phyloP scores from a whole-genome alignment of 2,329 filamentous ascomycete genomes.

The Aspergillus brunneoviolaceus region DNA sequence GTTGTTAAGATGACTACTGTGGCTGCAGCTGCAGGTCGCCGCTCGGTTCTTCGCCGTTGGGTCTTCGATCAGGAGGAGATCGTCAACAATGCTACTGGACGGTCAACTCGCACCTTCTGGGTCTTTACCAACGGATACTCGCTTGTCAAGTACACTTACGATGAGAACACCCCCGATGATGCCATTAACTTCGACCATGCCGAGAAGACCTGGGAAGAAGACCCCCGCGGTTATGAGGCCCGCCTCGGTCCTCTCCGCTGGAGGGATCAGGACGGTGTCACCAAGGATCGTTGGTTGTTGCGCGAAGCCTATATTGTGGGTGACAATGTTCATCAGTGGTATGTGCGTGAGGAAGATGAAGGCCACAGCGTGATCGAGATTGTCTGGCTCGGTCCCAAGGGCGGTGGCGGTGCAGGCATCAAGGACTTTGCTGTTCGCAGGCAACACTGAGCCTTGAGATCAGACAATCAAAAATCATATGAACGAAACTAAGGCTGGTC shows the following conservation, averaged over 20 bases:
- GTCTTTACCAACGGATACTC: slow-evolving; percentile 48
- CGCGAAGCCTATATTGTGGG: slow-evolving; percentile 41
- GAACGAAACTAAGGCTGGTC: slow-evolving; percentile 35
- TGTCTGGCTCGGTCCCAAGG: slow-evolving; percentile 44
- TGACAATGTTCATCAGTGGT: slow-evolving; percentile 46
- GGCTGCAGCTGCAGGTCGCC: slow-evolving; percentile 40
- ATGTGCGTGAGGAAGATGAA: slow-evolving; percentile 41
- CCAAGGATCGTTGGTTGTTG: slow-evolving; percentile 44
- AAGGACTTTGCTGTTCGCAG: slow-evolving; percentile 28
- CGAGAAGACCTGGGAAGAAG: slow-evolving; percentile 48
- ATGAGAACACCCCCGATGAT: slow-evolving; percentile 36
- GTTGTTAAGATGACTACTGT: slow-evolving; percentile 47
- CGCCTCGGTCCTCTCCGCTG: slow-evolving; percentile 42
- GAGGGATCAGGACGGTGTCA: slow-evolving; percentile 40
- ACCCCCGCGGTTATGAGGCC: slow-evolving; percentile 41
- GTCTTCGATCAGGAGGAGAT: slow-evolving; percentile 43
- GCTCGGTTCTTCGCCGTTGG: slow-evolving; percentile 46
- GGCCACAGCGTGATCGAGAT: slow-evolving; percentile 45
- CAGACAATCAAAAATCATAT: slow-evolving; percentile 19
- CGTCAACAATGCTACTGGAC: slow-evolving; percentile 36
- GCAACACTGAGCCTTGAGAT: slow-evolving; percentile 25
- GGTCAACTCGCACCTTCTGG: slow-evolving; percentile 41
- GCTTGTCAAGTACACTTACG: slow-evolving; percentile 43
- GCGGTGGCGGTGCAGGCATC: slow-evolving; percentile 38
- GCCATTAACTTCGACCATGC: slow-evolving; percentile 44